Evolutionary conservation across 176 grass and related monocot genomes (phyloP), one percentile per base, ranked within the genome.

Genomic region (Alopecurus myosuroides): DNA sequence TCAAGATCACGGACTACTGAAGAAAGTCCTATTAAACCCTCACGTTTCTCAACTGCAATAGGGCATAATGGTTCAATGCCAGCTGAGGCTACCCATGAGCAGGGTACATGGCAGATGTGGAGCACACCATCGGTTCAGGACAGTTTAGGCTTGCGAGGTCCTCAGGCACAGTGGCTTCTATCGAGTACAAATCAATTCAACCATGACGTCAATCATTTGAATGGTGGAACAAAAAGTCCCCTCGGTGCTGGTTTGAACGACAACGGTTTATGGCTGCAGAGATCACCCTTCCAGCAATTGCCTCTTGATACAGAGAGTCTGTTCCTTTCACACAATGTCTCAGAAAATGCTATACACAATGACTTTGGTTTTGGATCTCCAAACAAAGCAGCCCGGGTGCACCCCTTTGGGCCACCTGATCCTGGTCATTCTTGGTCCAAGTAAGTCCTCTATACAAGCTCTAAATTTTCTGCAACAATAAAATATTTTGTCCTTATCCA

Each of bases 71-170:
- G 56, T 76, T 86, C 79, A 39, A 56, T 72, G 84, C 70, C 86
- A 28, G 80, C 81, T 61, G 91, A 88, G 69, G 60, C 90, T 85
- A 85, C 51, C 63, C 83, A 86, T 74, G 94, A 84, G 70, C 89
- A 93, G 22, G 94, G 92, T 36, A 87, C 90, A 65, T 98, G 97
- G 97, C 91, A 93, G 87, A 86, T 95, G 88, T 98, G 97, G 97
- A 76, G 88, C 67, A 88, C 93, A 4, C 93, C 97, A 65, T 85
- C 93, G 19, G 89, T 92, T 53, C 91, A 98, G 15, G 90, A 98
- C 65, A 89, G 69, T 51, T 83, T 98, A 55, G 88, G 86, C 64
- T 89, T 95, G 45, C 88, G 83, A 68, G 93, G 89, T 83, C 85
- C 93, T 82, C 68, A 87, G 77, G 80, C 72, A 77, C 66, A 86